Evolutionary conservation across 2,329 filamentous ascomycete genomes (phyloP), one percentile per base, ranked within the genome.

Genomic region (Trichoderma aggressivum): DNA sequence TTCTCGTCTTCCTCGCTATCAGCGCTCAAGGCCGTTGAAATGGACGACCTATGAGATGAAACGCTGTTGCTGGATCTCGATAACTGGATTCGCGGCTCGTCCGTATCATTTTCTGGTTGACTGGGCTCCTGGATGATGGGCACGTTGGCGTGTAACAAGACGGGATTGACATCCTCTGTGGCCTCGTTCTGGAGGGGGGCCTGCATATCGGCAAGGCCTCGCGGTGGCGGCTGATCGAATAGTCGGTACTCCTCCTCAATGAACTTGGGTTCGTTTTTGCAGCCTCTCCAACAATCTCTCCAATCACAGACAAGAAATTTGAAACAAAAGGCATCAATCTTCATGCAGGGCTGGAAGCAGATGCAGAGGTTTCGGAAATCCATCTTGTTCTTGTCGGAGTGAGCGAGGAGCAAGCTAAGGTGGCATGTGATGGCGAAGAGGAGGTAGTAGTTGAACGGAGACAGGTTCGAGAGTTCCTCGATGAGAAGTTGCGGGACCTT

Each of bases 331-430:
- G 91, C 91, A 77, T 98, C 95, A 72, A 98, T 96, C 82, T 95
- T 97, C 88, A 98, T 94, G 81, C 94, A 97, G 4, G 95, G 95
- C 81, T 97, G 94, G 81, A 98, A 98, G 83, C 95, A 98, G 76
- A 98, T 97, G 82, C 94, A 97, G 28, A 98, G 85, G 75, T 98
- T 98, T 78, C 93, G 90, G 79, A 95, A 97, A 79, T 97, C 94
- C 95, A 98, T 98, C 84, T 97, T 97, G 87, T 98, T 98, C 84
- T 95, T 94, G 74, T 97, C 93, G 28, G 94, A 92, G 80, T 97
- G 95, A 1, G 93, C 94, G 75, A 97, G 90, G 11, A 98, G 87
- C 30, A 98, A 87, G 76, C 94, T 97, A 62, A 98, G 90, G 77
- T 98, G 95, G 81, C 95, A 98, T 39, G 95, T 98, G 76, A 98